Evolutionary conservation across 108 stramenopile genomes (phyloP), one percentile per base, ranked within the genome.

Genomic region (Aurantiochytrium sp.): DNA sequence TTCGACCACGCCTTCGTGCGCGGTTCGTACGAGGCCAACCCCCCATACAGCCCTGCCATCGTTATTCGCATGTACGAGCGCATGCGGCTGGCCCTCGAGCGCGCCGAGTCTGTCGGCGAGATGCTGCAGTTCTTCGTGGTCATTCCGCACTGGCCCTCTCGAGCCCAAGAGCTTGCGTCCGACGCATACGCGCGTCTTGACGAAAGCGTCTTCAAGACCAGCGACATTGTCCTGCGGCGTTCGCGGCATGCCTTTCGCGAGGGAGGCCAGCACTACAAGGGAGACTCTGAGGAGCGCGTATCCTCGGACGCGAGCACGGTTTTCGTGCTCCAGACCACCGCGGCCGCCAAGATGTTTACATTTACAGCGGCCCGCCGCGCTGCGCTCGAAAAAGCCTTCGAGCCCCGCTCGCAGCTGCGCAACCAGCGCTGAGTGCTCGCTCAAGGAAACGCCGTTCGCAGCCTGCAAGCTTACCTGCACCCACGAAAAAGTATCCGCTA

Each of bases 1-100:
- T 92, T 92, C 52, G n/a, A 27, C 36, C 31, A 12, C 19, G 55
- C 89, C 30, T 90, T 91, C 21, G 21, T 37, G 34, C 36, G 53
- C 54, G 92, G 92, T 4, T 45, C 48, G n/a, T 91, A 68, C 85
- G 90, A 92, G 68, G 91, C 91, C 15, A 92, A 92, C 52, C 92
- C 92, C 12, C 92, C 92, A 1, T 92, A 92, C 37, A 89, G 90
- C 24, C 89, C 90, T 4, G 86, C 55, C 22, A 86, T 92, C 5
- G 87, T 92, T 32, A 54, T 42, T 8, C 65, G 55, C 54, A 92
- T 92, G 92, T 55, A 68, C 21, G 54, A 85, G 27, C 90, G 89
- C 54, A 91, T 92, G 55, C 89, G 91, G 34, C 4, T 6, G 15
- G 31, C 32, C 36, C 59, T 86, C 0, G 65, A 31, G 10, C 30